These are phyloP conservation scores for Plasmodium gonderi DNA, from an alignment of 169 alveolate species.

Conservation along the genomic window DNA sequence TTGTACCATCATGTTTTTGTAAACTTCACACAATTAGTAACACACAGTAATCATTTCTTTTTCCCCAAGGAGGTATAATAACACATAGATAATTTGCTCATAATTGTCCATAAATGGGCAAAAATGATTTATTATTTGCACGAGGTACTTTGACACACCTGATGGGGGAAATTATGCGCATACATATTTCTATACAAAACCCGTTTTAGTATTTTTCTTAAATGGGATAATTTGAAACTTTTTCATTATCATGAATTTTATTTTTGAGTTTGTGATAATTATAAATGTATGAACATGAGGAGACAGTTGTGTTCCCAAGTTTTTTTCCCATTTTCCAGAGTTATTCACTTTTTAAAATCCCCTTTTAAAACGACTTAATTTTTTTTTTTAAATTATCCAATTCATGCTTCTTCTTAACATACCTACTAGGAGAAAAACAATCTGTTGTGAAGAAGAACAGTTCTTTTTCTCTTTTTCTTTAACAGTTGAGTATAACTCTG, in stretches of 20 bases:
- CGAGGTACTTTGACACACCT: neutral
- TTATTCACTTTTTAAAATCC: neutral
- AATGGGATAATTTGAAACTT: neutral
- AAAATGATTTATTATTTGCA: neutral
- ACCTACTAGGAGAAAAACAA: neutral
- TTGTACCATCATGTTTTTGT: neutral
- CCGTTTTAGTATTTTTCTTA: neutral
- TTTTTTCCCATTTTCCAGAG: neutral
- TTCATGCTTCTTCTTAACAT: neutral
- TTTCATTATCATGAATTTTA: neutral
- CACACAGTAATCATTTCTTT: neutral
- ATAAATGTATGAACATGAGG: neutral
- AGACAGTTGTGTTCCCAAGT: neutral
- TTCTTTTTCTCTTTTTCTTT: too few species aligned
- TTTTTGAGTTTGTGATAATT: neutral
- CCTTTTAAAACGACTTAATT: neutral
- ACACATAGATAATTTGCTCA: neutral
- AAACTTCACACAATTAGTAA: neutral
- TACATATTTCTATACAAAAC: neutral
- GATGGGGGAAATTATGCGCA: neutral
- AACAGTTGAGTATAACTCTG: too few species aligned
- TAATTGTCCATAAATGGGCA: neutral
- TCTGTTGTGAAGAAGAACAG: too few species aligned
- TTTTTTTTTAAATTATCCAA: neutral
- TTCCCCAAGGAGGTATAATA: neutral